phyloP scores from a whole-genome alignment of 345 rosid species.

The Lumnitzera littorea region DNA sequence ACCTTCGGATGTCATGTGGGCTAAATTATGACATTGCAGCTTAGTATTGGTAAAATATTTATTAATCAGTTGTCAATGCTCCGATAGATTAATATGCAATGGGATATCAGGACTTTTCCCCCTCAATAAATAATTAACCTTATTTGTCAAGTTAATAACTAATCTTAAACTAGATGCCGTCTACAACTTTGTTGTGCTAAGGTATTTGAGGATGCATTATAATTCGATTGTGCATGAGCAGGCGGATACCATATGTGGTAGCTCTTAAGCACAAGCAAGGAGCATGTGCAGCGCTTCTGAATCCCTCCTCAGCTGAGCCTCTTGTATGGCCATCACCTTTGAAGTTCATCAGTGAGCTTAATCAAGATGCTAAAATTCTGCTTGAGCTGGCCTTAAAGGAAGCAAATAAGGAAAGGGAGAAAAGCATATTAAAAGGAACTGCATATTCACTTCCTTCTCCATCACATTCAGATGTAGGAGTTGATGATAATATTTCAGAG shows the following conservation, averaged over 20 bases:
- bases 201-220: background rate
- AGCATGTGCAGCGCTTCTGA: conserved; percentile 82
- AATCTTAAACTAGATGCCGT: too few species aligned
- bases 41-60: too few species aligned
- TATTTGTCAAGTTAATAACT: too few species aligned
- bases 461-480: conserved; percentile 46
- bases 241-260: conserved; percentile 85
- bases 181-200: too few species aligned
- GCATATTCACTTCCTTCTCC: conserved; percentile 56
- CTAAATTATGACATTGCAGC: too few species aligned
- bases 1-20: too few species aligned
- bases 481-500: conserved; percentile 81
- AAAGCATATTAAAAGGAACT: conserved; percentile 65
- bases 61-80: too few species aligned
- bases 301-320: conserved; percentile 92
- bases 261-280: conserved; percentile 73
- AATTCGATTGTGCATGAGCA: conserved; percentile 17
- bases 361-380: conserved; percentile 72
- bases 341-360: conserved; percentile 90
- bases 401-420: conserved; percentile 83
- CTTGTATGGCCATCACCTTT: conserved; percentile 98
- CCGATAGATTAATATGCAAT: too few species aligned
- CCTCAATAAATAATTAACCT: too few species aligned
- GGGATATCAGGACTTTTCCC: too few species aligned
- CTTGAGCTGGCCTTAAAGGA: conserved; percentile 84